These are phyloP conservation scores for Citropsis articulata DNA, from an alignment of 345 rosid species.

Conservation along the genomic window DNA sequence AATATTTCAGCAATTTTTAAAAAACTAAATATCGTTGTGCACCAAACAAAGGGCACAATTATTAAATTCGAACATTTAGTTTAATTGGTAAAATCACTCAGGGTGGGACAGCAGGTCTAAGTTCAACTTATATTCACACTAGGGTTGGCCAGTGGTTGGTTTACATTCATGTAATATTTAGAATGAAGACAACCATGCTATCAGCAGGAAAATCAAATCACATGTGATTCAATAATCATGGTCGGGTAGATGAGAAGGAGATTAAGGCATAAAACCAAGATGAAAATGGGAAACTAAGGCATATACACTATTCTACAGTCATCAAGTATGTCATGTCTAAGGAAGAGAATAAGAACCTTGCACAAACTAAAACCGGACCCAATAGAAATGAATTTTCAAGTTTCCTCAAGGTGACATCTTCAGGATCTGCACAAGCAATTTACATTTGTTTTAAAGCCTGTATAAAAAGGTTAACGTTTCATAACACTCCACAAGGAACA, in stretches of 20 bases:
- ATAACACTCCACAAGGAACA: constrained; percentile 5
- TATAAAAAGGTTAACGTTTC: not conserved
- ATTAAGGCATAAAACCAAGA: not conserved
- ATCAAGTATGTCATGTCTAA: constrained; percentile 1
- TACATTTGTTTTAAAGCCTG: not conserved
- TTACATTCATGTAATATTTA: not conserved
- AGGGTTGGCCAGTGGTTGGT: not conserved
- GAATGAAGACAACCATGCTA: not conserved
- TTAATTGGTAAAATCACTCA: not conserved
- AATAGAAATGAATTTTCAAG: constrained; percentile 75
- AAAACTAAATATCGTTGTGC: not conserved
- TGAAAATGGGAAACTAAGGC: not conserved
- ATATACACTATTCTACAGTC: not conserved
- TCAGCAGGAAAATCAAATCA: not conserved
- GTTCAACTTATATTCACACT: not conserved
- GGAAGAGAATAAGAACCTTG: constrained; percentile 55
- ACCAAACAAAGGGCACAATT: not conserved
- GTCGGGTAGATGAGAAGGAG: not conserved
- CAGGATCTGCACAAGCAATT: constrained; percentile 50
- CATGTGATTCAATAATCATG: not conserved
- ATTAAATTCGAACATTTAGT: not conserved
- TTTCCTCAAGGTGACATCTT: constrained; percentile 66
- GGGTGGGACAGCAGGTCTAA: not conserved
- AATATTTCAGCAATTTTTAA: not conserved
- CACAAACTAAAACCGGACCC: constrained; percentile 69